Percentiles rank a stretch among this genome's conserved stretches.
Evolutionary conservation across 495 filamentous ascomycete species (phyloP).

Genomic region (Parmelia sp.): DNA sequence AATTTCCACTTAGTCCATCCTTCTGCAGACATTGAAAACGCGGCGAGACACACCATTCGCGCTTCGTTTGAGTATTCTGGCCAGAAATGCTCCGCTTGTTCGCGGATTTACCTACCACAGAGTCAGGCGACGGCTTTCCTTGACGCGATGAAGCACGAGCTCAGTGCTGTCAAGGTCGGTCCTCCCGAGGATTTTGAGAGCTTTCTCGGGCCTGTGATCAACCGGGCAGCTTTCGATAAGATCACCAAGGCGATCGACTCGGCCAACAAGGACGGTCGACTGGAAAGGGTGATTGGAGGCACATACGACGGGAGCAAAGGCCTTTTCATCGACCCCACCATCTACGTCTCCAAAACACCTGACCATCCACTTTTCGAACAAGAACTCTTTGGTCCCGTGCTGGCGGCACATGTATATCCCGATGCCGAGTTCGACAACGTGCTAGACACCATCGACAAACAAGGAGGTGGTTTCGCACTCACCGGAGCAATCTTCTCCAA

Average conservation of each 20-base stretch:
- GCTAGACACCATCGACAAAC: slow-evolving; percentile 53
- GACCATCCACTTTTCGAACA: slow-evolving; percentile 54
- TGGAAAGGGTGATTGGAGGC: slow-evolving; percentile 55
- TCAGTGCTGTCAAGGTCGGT: slow-evolving; percentile 59
- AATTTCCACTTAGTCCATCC: slow-evolving; percentile 82
- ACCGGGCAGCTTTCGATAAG: slow-evolving; percentile 49
- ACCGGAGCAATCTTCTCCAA: slow-evolving; percentile 72
- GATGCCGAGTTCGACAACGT: slow-evolving; percentile 42
- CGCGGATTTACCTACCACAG: slow-evolving; percentile 64
- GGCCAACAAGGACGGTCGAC: slow-evolving; percentile 55
- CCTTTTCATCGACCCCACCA: slow-evolving; percentile 62
- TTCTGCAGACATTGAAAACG: slow-evolving; percentile 67
- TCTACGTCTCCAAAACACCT: slow-evolving; percentile 58
- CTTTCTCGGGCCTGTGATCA: slow-evolving; percentile 53
- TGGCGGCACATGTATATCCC: slow-evolving; percentile 57
- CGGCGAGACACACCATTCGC: slow-evolving; percentile 71
- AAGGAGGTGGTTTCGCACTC: slow-evolving; percentile 70
- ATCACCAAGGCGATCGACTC: slow-evolving; percentile 51
- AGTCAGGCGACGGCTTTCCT: slow-evolving; percentile 56
- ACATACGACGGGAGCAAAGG: slow-evolving; percentile 53
- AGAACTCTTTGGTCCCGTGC: slow-evolving; percentile 60
- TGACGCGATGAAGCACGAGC: slow-evolving; percentile 55
- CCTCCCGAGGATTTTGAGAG: slow-evolving; percentile 61
- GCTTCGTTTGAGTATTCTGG: slow-evolving; percentile 87
- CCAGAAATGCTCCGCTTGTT: slow-evolving; percentile 83